Evolutionary conservation across 306 rosid genomes (phyloP).

Genomic region (Cicer cuneatum): DNA sequence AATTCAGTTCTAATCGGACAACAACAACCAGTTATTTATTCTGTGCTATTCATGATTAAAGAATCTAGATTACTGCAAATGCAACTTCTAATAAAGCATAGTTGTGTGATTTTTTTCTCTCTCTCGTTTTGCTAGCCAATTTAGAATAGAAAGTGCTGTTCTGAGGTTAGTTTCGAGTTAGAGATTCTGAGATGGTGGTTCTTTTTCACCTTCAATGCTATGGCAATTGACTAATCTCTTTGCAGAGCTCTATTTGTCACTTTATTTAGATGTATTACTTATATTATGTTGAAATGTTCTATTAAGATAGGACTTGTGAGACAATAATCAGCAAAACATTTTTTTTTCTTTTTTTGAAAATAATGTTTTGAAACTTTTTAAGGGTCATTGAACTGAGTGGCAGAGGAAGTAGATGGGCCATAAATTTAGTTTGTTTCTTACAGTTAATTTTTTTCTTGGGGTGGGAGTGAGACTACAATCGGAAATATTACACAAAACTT

Average conservation of each 20-base stretch:
- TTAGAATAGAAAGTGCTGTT: neutral
- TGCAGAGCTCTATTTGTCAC: neutral
- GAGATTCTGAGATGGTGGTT: neutral
- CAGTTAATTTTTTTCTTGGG: conserved; percentile 4
- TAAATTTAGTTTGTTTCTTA: neutral
- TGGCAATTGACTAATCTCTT: neutral
- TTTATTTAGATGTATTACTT: conserved; percentile 15
- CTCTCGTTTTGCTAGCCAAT: neutral
- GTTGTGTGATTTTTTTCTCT: neutral
- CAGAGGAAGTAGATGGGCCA: neutral
- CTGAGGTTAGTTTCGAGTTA: conserved; percentile 3
- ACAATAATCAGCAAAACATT: neutral
- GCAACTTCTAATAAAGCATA: neutral
- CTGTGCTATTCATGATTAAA: neutral
- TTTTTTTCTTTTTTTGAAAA: neutral
- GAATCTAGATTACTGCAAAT: neutral
- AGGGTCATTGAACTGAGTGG: neutral
- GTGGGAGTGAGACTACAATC: neutral
- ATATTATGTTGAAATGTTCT: no score
- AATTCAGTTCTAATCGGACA: neutral
- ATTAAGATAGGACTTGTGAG: neutral
- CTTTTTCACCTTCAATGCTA: neutral
- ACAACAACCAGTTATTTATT: neutral
- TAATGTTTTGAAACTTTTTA: neutral
- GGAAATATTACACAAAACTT: neutral